phyloP scores from a whole-genome alignment of 2,329 filamentous ascomycete species.

The Ascochyta viciae-villosae region DNA sequence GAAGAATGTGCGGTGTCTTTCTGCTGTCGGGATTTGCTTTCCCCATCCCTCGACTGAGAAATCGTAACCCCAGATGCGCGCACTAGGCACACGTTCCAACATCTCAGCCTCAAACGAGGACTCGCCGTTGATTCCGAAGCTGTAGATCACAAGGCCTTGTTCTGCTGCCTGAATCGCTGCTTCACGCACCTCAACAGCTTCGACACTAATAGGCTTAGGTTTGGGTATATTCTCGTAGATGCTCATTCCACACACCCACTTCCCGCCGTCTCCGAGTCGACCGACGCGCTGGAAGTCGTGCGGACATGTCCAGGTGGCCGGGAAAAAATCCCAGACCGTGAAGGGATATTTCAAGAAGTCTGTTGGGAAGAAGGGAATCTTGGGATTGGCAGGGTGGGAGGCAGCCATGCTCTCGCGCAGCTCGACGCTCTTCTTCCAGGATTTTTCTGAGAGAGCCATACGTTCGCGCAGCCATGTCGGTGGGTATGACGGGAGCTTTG shows the following conservation, averaged over 20 bases:
- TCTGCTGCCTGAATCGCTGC: constrained; percentile 21
- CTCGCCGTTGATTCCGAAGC: constrained; percentile 45
- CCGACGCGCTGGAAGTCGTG: constrained; percentile 45
- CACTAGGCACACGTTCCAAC: constrained; percentile 41
- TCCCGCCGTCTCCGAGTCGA: constrained; percentile 42
- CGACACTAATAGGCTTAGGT: constrained; percentile 18
- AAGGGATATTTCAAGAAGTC: constrained; percentile 42
- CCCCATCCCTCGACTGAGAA: constrained; percentile 43
- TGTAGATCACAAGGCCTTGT: constrained; percentile 40
- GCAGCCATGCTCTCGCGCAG: constrained; percentile 38
- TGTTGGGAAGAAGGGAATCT: constrained; percentile 40
- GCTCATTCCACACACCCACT: constrained; percentile 47
- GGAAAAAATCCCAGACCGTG: constrained; percentile 46
- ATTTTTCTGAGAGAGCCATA: constrained; percentile 39
- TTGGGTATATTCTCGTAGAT: constrained; percentile 38
- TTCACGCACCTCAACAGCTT: constrained; percentile 22
- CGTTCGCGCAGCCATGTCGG: constrained; percentile 38
- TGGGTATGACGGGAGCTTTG: constrained; percentile 25
- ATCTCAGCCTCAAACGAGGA: constrained; percentile 46
- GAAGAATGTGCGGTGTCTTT: constrained; percentile 39
- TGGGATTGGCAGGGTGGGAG: constrained; percentile 35
- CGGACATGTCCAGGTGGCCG: constrained; percentile 43
- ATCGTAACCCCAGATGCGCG: constrained; percentile 44
- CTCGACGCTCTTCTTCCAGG: constrained; percentile 40
- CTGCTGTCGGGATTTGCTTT: constrained; percentile 31